Evolutionary conservation across 345 rosid species (phyloP), one percentile per base, ranked within the genome.

Genomic region (Chamaenerion angustifolium): DNA sequence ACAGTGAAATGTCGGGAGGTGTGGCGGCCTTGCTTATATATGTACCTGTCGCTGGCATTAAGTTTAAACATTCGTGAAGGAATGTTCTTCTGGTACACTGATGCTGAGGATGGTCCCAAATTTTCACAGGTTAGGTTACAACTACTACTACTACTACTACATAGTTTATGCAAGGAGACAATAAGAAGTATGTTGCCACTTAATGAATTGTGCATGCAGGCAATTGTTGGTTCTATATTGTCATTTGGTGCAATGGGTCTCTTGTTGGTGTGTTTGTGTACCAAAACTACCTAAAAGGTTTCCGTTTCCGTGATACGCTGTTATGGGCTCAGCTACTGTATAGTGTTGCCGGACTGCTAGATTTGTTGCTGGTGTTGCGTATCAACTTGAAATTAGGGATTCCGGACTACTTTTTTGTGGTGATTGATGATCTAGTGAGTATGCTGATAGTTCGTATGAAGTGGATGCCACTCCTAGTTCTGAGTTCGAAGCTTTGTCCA

Each of bases 51-150:
- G 40, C 68, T 78, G 61, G 69, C 89, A 51, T 51, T 79, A 59
- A 71, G 89, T 56, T 69, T 81, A 56, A 71, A 84, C 56, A 69
- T 84, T 52, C 82, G 76, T 45, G 82, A 84, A 61, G 89, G 94
- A 53, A 67, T 84, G 88, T 88, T 88, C 65, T 88, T 84, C 54
- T 88, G 94, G 88, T 76, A 74, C 53, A 84, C 96, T 21, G 88
- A 80, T 66, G 70, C 92, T 23, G 77, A 82, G 44, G 82, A 68
- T 17, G 94, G 92, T n/a, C 96, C 96, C 51, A 61, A 67, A 54
- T 88, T 88, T 71, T 68, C 77, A 6, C 65, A 72, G 77, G 77
- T 46, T 49, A 43, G 25, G 42, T 61, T 43, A 9, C 19, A 27
- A n/a, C 16, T 49, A 16, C 27, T 42, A 10, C 14, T 58, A n/a